Conservation (phyloP, 257 asterid species). For the Solanum clarkiae region DNA sequence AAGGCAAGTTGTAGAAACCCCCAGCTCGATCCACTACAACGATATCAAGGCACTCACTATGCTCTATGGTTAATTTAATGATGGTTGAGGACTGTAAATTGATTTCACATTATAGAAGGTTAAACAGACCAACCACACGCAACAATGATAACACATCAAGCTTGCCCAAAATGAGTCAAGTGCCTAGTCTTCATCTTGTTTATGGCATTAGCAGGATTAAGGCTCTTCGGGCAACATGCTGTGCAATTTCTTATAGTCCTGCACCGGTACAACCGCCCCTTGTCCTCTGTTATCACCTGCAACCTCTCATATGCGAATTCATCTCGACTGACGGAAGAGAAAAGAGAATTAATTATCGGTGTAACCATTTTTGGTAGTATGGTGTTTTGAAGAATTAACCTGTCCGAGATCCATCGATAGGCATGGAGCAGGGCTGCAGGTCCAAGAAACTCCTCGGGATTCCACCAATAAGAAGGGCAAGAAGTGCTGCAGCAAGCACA, state of each 20-base stretch:
- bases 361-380: not conserved
- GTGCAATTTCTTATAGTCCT: constrained; percentile 60
- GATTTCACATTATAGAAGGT: too few relatives aligned
- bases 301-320: constrained; percentile 51
- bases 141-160: not conserved
- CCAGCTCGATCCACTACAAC: too few relatives aligned
- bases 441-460: constrained; percentile 61
- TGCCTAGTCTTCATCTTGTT: constrained; percentile 54
- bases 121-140: too few relatives aligned
- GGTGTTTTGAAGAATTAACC: constrained; percentile 12
- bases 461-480: constrained; percentile 91
- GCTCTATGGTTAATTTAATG: too few relatives aligned
- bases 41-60: too few relatives aligned
- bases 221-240: constrained; percentile 55
- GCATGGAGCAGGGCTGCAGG: constrained; percentile 66
- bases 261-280: constrained; percentile 40
- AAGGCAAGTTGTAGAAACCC: too few relatives aligned
- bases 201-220: constrained; percentile 62
- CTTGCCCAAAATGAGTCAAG: constrained; percentile 10
- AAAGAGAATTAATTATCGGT: not conserved
- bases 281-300: constrained; percentile 43
- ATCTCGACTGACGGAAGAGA: constrained; percentile 34
- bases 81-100: too few relatives aligned
- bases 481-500: constrained; percentile 71
- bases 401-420: constrained; percentile 55